Percentiles rank a stretch among this genome's conserved stretches.
Conservation (phyloP, 2,329 filamentous ascomycete genomes). For the Ophiognomonia clavigignenti-juglandacearum region DNA sequence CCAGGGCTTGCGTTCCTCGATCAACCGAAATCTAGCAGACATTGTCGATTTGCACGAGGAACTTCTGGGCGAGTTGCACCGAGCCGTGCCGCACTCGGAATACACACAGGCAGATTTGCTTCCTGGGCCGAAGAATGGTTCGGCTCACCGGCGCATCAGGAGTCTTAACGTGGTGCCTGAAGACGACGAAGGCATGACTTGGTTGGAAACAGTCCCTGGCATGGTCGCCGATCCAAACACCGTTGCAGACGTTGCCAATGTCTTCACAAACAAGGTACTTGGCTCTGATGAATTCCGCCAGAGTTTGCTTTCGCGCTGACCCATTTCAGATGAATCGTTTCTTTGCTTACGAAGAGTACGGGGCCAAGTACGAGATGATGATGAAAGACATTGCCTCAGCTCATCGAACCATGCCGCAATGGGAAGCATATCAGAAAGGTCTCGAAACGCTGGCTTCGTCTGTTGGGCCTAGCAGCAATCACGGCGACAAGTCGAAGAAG, state of each 20-base stretch:
- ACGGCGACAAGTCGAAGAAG: constrained; percentile 61
- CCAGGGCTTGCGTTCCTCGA: constrained; percentile 61
- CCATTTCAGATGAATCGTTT: constrained; percentile 72
- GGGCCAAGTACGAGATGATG: constrained; percentile 83
- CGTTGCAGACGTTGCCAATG: constrained; percentile 55
- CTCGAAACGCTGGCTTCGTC: constrained; percentile 78
- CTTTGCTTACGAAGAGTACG: constrained; percentile 86
- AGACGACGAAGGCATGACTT: constrained; percentile 30
- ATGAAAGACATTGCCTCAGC: constrained; percentile 69
- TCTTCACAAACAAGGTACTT: constrained; percentile 54
- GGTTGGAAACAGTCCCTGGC: constrained; percentile 43
- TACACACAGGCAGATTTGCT: constrained; percentile 42
- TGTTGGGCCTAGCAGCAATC: constrained; percentile 63
- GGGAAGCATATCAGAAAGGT: constrained; percentile 77
- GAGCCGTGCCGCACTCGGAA: constrained; percentile 64
- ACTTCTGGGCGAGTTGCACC: constrained; percentile 70
- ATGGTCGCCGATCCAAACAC: constrained; percentile 54
- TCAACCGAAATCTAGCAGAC: constrained; percentile 73
- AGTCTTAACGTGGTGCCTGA: constrained; percentile 44
- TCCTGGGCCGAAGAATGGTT: constrained; percentile 7
- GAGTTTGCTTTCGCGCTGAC: neutral
- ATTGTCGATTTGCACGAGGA: constrained; percentile 81
- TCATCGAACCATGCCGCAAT: constrained; percentile 64
- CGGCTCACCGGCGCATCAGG: constrained; percentile 40
- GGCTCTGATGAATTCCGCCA: neutral